Base-by-base conservation (phyloP, 2,329 filamentous ascomycete species). In the Tolypocladium amazonense region DNA sequence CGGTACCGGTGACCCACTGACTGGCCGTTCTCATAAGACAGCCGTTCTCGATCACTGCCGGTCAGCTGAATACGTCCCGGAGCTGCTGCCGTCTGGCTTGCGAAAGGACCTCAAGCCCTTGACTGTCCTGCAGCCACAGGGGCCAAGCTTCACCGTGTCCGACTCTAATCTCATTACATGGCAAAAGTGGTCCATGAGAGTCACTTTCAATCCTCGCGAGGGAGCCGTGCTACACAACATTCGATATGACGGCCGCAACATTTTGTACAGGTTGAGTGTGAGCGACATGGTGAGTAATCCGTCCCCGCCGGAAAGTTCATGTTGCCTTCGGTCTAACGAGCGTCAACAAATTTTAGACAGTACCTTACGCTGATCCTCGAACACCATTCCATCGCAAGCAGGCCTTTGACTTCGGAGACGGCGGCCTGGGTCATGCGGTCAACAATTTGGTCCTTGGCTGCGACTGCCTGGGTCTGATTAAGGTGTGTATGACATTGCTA, bases 171-270 rank as follows among this genome's bases (percentile, higher is more conserved):
- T 72, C 2, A 67, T 84, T 0, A 67, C 76, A 56, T 87, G 84
- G 84, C 81, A 86, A 68, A 85, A 88, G 68, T 89, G 86, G 86
- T 77, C 80, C 1, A 83, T 91, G 72, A 76, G 86, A 35, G 81
- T 91, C 5, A 81, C 81, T 7, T 90, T 88, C 75, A 89, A 88
- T 75, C 80, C 82, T 38, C 78, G 88, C 3, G 88, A 90, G 70
- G 88, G 88, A 38, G 80, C 84, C 15, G 85, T 87, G 2, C 76
- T 91, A 0, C 86, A 90, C 65, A 84, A 90, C 65, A 73, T 91
- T 7, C 79, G 79, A 58, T 90, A 87, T 62, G 85, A 88, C 63
- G 83, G 81, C 12, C 78, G 86, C 33, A 83, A 79, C 58, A 73
- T 90, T n/a, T 56, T 65, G 6, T 64, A 65, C 38, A 79, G 88